Base-by-base conservation (phyloP, 73 alveolate species). In the Tetrahymena elliotti region DNA sequence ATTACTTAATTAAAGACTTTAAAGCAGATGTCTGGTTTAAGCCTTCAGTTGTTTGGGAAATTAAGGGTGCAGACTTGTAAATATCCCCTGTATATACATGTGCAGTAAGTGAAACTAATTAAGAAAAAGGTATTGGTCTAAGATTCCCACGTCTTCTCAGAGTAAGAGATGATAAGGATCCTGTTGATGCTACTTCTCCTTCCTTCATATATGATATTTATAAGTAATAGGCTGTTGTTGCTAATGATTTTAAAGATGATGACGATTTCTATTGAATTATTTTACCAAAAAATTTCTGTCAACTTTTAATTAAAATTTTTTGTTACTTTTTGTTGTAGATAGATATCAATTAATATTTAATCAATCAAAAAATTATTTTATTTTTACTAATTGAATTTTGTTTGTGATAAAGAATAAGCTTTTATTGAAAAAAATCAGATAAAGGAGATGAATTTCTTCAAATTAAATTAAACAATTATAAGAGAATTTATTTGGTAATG, bases 91-190 rank as follows among this genome's bases (percentile, higher is more conserved):
- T 98, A 35, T 99, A 99, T 97, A 98, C 98, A 53, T 98, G 98
- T 88, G 98, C 99, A 33, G 98, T 99, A n/a, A 94, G 96, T 38
- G 99, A 98, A 94, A 96, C 97, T 5, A 99, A 98, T 13, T 97
- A 97, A 39, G 98, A 98, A 53, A 99, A 98, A 95, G 99, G 99
- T 10, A 99, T 99, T 52, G 99, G 99, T 82, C 94, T 99, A 93
- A 98, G 99, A 94, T 99, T 99, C 93, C 99, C 99, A 0, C 98
- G 99, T 93, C 98, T 99, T 93, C 97, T 99, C 33, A 99, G 99
- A 94, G 97, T 97, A 52, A 97, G 99, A 93, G 99, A 98, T 92
- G 99, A 99, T 97, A 99, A 99, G 98, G 96, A 96, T 24, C 99
- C 99, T 0, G 98, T 96, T 84, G 99, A 98, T 93, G 99, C 99